Conservation (phyloP, 2,329 filamentous ascomycete genomes). For the Talaromyces albobiverticillius region DNA sequence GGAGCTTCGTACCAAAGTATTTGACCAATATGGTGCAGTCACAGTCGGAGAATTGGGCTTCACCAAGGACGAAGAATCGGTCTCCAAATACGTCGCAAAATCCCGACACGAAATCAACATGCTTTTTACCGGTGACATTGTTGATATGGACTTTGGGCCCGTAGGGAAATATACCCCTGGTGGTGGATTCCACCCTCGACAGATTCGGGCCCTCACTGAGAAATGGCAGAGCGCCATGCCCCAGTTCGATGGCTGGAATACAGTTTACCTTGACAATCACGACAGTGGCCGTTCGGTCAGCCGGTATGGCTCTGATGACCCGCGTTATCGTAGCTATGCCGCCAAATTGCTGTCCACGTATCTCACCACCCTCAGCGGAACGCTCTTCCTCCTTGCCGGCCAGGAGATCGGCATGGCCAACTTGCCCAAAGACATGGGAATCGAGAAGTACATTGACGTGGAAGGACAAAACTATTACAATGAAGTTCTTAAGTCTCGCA, state of each 20-base stretch:
- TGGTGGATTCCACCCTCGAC: conserved; percentile 34
- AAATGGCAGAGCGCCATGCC: conserved; percentile 61
- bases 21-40: conserved; percentile 56
- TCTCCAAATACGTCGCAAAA: conserved; percentile 28
- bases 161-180: conserved; percentile 50
- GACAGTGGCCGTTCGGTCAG: conserved; percentile 36
- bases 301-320: conserved; percentile 48
- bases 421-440: conserved; percentile 9
- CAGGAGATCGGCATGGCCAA: conserved; percentile 20
- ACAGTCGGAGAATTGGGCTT: conserved; percentile 61
- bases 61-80: conserved; percentile 50
- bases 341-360: conserved; percentile 57
- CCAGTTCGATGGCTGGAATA: conserved; percentile 39
- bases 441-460: conserved; percentile 16
- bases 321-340: conserved; percentile 43
- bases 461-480: conserved; percentile 17
- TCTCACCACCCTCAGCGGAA: conserved; percentile 44
- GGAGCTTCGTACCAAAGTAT: conserved; percentile 44
- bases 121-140: conserved; percentile 52
- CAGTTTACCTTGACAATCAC: conserved; percentile 5
- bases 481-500: conserved; percentile 7
- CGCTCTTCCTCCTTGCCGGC: conserved; percentile 15
- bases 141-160: conserved; percentile 55
- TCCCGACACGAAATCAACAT: conserved; percentile 47
- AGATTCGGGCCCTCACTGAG: conserved; percentile 46